phyloP scores from a whole-genome alignment of 305 asterid species.

The Plantago lanceolata region DNA sequence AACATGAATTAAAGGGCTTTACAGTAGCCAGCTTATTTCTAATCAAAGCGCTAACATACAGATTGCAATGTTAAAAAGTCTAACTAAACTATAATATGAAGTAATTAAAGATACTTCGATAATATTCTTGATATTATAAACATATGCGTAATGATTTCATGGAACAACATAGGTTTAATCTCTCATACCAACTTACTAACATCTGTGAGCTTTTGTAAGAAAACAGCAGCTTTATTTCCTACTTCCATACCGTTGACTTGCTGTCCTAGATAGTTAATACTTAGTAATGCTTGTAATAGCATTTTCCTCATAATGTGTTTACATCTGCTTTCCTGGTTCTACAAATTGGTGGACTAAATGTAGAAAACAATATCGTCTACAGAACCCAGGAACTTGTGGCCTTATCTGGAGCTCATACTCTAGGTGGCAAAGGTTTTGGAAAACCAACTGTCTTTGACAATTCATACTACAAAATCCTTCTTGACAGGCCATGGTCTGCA shows the following conservation, averaged over 20 bases:
- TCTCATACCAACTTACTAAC: too few relatives aligned
- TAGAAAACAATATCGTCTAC: constrained; percentile 17
- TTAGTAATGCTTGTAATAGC: neutral
- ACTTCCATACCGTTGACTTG: neutral
- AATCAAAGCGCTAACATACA: too few relatives aligned
- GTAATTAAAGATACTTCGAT: neutral
- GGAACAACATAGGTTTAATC: too few relatives aligned
- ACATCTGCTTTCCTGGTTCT: neutral
- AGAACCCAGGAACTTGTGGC: constrained; percentile 88
- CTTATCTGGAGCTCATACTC: constrained; percentile 85
- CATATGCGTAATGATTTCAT: too few relatives aligned
- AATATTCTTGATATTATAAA: too few relatives aligned
- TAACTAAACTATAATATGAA: too few relatives aligned
- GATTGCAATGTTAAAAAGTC: too few relatives aligned
- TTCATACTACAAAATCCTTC: constrained; percentile 75
- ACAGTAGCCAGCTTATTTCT: too few relatives aligned
- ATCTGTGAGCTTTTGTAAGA: neutral
- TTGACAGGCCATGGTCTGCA: constrained; percentile 81
- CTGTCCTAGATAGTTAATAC: neutral
- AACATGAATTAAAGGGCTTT: too few relatives aligned
- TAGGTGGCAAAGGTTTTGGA: constrained; percentile 92
- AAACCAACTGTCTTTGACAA: constrained; percentile 69
- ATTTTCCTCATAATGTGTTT: neutral
- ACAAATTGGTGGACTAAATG: constrained; percentile 13
- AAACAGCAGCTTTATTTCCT: neutral